A percentile compares a stretch with the other conserved stretches of the same genome.
phyloP scores from a whole-genome alignment of 306 rosid genomes.

The Oemleria cerasiformis region DNA sequence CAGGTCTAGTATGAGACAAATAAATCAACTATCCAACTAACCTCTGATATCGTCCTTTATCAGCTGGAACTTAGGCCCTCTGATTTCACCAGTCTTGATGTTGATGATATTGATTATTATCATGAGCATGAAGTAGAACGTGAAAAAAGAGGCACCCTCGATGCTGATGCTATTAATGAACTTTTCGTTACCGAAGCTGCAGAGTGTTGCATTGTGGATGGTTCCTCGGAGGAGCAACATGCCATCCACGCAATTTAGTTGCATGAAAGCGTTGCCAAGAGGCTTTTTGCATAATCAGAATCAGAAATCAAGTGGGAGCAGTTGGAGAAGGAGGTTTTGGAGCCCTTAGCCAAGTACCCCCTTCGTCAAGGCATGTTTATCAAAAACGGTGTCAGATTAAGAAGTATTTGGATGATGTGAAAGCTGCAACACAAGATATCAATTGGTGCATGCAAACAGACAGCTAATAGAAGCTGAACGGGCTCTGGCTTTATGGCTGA shows the following conservation, averaged over 20 bases:
- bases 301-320: background rate
- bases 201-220: background rate
- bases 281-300: background rate
- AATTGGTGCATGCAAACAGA: conserved; percentile 33
- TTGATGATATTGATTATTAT: background rate
- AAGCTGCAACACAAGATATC: background rate
- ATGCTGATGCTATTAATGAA: background rate
- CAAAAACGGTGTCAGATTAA: background rate
- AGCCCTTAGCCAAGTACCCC: background rate
- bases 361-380: background rate
- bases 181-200: background rate
- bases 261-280: background rate
- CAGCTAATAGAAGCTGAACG: conserved; percentile 33
- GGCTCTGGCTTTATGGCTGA: conserved; percentile 43
- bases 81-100: background rate
- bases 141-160: no score
- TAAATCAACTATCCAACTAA: no score
- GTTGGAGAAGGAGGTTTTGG: background rate
- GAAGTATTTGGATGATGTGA: background rate
- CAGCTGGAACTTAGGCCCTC: background rate
- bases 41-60: no score
- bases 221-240: background rate
- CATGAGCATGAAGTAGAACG: no score
- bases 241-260: background rate
- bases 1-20: no score